Evolutionary conservation across 2,329 filamentous ascomycete genomes (phyloP).

Genomic region (Macroventuria anomochaeta): DNA sequence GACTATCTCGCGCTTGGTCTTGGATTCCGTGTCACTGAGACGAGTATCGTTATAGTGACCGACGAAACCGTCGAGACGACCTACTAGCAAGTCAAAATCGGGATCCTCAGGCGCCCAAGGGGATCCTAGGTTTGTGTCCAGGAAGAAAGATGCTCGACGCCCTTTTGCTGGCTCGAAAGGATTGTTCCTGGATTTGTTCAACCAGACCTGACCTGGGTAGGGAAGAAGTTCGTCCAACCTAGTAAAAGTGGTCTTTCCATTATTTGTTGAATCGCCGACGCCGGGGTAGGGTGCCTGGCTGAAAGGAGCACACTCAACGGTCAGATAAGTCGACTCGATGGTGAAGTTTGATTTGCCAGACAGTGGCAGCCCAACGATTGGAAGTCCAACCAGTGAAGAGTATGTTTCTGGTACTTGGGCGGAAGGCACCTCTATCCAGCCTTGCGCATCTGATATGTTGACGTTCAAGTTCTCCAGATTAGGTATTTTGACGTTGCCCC

Average conservation of each 20-base stretch:
- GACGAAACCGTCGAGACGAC: slow-evolving; percentile 29
- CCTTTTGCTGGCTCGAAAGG: too few relatives aligned
- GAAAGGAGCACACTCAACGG: slow-evolving; percentile 23
- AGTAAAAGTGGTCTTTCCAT: slow-evolving; percentile 14
- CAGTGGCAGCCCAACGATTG: slow-evolving; percentile 29
- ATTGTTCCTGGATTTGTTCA: slow-evolving; percentile 18
- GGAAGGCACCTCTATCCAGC: slow-evolving; percentile 31
- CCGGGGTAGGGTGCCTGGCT: slow-evolving; percentile 16
- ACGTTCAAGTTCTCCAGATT: slow-evolving; percentile 21
- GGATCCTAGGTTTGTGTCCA: slow-evolving; percentile 24
- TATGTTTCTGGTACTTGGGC: slow-evolving; percentile 30
- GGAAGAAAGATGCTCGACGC: slow-evolving; percentile 28
- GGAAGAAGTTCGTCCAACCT: slow-evolving; percentile 26
- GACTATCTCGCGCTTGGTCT: slow-evolving; percentile 14
- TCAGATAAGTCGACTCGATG: slow-evolving; percentile 33
- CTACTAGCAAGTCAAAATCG: neutral
- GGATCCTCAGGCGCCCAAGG: neutral
- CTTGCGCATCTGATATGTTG: slow-evolving; percentile 15
- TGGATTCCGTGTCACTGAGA: slow-evolving; percentile 5
- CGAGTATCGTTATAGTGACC: slow-evolving; percentile 25
- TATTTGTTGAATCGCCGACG: neutral
- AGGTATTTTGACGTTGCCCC: slow-evolving; percentile 48
- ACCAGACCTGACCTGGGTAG: slow-evolving; percentile 24
- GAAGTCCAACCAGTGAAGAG: slow-evolving; percentile 40
- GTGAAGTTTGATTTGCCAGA: slow-evolving; percentile 22